Conservation (phyloP, 2,329 filamentous ascomycete species). For the Fusarium illudens region DNA sequence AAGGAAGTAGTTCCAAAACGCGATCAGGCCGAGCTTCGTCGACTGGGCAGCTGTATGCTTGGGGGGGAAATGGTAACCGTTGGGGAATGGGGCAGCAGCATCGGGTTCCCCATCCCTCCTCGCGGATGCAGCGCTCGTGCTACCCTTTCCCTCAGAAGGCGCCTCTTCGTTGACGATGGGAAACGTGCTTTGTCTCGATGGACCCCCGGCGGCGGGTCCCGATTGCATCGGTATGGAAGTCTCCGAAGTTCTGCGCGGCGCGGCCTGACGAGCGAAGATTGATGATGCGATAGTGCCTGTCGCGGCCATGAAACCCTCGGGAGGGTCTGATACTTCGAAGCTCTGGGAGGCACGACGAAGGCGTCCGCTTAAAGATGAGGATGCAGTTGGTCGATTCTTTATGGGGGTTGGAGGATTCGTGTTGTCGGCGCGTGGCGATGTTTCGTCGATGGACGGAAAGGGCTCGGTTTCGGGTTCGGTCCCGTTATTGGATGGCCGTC, state of each 20-base stretch:
- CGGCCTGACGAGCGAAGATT: slow-evolving; percentile 42
- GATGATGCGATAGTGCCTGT: slow-evolving; percentile 57
- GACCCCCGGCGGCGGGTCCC: slow-evolving; percentile 34
- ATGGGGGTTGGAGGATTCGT: slow-evolving; percentile 12
- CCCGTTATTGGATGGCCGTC: slow-evolving; percentile 27
- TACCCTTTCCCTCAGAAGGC: slow-evolving; percentile 6
- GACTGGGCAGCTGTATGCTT: slow-evolving; percentile 68
- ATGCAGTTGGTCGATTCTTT: slow-evolving; percentile 41
- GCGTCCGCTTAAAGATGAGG: slow-evolving; percentile 45
- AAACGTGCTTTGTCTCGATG: slow-evolving; percentile 34
- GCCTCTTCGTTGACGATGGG: slow-evolving; percentile 35
- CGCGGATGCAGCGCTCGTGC: slow-evolving; percentile 4
- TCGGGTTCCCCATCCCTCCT: slow-evolving; percentile 37
- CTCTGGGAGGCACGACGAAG: slow-evolving; percentile 46
- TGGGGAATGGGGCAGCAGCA: slow-evolving; percentile 59
- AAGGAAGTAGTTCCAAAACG: slow-evolving; percentile 76
- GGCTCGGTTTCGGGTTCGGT: slow-evolving; percentile 33
- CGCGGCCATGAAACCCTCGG: slow-evolving; percentile 58
- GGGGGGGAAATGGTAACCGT: slow-evolving; percentile 72
- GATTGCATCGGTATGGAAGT: slow-evolving; percentile 27
- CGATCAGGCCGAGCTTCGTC: slow-evolving; percentile 63
- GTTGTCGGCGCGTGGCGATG: slow-evolving; percentile 27
- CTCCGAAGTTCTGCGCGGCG: slow-evolving; percentile 27
- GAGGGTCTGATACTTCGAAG: slow-evolving; percentile 58
- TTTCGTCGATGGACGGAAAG: slow-evolving; percentile 40